Evolutionary conservation across 2,329 filamentous ascomycete genomes (phyloP).

Genomic region (Metarhizium brunneum): DNA sequence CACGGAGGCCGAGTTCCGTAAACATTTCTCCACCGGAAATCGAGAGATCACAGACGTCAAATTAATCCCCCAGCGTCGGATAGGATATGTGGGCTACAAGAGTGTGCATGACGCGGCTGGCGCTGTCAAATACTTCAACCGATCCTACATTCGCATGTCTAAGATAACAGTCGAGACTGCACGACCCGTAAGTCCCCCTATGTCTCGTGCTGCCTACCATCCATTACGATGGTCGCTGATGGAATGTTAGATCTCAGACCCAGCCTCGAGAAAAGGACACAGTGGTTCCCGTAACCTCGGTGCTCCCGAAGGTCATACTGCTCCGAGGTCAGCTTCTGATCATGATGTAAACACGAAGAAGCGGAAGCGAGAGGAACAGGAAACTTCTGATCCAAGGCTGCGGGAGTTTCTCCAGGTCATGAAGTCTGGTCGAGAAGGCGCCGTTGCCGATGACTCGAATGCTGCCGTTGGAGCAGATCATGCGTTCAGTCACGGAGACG

Average conservation of each 20-base stretch:
- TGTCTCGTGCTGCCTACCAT: slow-evolving; percentile 9
- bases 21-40: slow-evolving; percentile 71
- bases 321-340: slow-evolving; percentile 10
- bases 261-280: slow-evolving; percentile 22
- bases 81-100: slow-evolving; percentile 94
- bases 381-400: slow-evolving; percentile 66
- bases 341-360: slow-evolving; percentile 45
- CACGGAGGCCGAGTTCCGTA: slow-evolving; percentile 74
- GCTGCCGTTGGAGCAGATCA: slow-evolving; percentile 12
- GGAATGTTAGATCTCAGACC: slow-evolving; percentile 37
- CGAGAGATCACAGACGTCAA: slow-evolving; percentile 82
- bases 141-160: slow-evolving; percentile 90
- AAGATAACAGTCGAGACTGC: slow-evolving; percentile 86
- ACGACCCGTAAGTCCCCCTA: slow-evolving; percentile 51
- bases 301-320: slow-evolving; percentile 8
- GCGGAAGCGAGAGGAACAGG: slow-evolving; percentile 53
- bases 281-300: slow-evolving; percentile 15
- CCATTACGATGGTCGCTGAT: slow-evolving; percentile 17
- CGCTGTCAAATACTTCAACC: slow-evolving; percentile 93
- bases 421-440: slow-evolving; percentile 40
- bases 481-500: slow-evolving; percentile 13
- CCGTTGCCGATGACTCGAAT: slow-evolving; percentile 21
- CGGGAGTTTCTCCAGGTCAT: slow-evolving; percentile 82
- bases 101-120: slow-evolving; percentile 67
- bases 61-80: slow-evolving; percentile 78